phyloP scores from a whole-genome alignment of 75 land plant species.

The Isoetes taiwanensis region DNA sequence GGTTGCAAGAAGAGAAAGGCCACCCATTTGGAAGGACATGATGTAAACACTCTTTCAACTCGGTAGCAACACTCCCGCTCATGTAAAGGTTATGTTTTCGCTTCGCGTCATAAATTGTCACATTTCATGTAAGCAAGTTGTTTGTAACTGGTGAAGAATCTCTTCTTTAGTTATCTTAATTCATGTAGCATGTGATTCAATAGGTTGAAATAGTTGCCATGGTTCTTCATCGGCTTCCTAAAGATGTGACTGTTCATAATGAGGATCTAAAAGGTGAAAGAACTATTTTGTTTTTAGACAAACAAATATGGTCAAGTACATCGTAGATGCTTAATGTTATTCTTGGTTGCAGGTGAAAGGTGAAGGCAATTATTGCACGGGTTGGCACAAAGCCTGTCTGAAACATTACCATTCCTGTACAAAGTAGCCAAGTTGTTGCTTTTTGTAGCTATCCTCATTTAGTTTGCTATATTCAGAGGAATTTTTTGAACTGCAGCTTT shows the following conservation, averaged over 20 bases:
- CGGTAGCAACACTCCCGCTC: conserved; percentile 47
- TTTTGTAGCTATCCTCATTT: neutral
- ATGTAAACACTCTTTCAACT: conserved; percentile 41
- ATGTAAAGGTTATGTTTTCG: conserved; percentile 33
- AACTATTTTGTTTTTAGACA: neutral
- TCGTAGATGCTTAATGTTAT: neutral
- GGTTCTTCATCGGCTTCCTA: conserved; percentile 97
- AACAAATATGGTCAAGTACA: neutral
- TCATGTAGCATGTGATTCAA: conserved; percentile 10
- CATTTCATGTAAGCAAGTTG: no score
- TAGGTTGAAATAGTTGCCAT: conserved; percentile 95
- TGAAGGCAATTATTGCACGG: conserved; percentile 70
- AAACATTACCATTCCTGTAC: conserved; percentile 59
- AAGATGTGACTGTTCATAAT: no score
- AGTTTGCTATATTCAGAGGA: neutral
- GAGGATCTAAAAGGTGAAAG: conserved; percentile 99
- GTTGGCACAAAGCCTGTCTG: conserved; percentile 65
- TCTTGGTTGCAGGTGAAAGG: conserved; percentile 51
- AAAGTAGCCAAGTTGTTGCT: conserved; percentile 25
- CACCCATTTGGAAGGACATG: conserved; percentile 41
- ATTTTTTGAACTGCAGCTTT: conserved; percentile 31
- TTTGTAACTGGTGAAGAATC: no score
- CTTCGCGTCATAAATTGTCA: no score
- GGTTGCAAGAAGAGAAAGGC: conserved; percentile 88
- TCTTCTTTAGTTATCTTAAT: conserved; percentile 1